phyloP scores from a whole-genome alignment of 805 yeast species.

The Wickerhamomyces rabaulensis region DNA sequence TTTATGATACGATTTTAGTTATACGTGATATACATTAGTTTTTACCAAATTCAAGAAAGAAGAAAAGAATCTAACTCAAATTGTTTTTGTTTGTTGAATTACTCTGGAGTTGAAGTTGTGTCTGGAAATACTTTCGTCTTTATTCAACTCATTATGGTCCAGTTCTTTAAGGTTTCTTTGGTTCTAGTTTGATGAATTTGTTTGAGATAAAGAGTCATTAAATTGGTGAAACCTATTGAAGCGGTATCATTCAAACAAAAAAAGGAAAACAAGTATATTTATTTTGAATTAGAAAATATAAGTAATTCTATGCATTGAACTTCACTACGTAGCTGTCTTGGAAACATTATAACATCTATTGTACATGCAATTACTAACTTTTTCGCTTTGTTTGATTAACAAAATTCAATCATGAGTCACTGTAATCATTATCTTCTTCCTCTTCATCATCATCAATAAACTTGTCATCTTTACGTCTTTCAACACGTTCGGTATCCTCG shows the following conservation, averaged over 20 bases:
- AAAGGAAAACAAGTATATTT: neutral
- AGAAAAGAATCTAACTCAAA: neutral
- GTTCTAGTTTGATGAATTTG: no score
- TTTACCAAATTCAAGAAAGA: neutral
- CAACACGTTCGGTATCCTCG: conserved; percentile 20
- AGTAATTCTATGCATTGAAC: neutral
- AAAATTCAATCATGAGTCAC: conserved; percentile 11
- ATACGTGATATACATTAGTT: neutral
- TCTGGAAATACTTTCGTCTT: neutral
- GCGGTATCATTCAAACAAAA: neutral
- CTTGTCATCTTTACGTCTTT: conserved; percentile 13
- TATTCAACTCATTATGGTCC: neutral
- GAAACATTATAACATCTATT: no score
- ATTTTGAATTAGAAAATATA: neutral
- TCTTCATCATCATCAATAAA: conserved; percentile 23
- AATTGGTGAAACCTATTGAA: neutral
- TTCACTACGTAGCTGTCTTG: neutral
- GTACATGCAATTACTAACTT: neutral
- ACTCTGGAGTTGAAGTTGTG: neutral
- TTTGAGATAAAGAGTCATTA: no score
- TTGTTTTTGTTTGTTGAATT: neutral
- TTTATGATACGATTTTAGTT: neutral
- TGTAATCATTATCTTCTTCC: conserved; percentile 23
- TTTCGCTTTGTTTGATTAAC: no score
- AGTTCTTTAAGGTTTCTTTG: neutral